phyloP scores from a whole-genome alignment of 305 asterid species.

The Fraxinus ornus region DNA sequence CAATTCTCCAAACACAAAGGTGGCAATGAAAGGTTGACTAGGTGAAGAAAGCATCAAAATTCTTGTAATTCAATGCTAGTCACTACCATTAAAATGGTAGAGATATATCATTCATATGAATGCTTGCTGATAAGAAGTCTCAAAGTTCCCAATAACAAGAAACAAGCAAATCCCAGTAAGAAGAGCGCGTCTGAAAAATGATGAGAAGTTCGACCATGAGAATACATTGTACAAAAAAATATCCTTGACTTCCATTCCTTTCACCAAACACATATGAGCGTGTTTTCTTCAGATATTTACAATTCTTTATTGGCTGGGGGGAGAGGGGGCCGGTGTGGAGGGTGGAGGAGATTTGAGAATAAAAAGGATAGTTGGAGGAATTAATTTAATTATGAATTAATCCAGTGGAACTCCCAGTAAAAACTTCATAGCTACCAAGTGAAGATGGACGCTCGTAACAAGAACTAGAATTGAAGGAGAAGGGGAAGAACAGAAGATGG shows the following conservation, averaged over 20 bases:
- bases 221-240: neutral
- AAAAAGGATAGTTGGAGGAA: neutral
- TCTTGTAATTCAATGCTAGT: neutral
- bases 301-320: neutral
- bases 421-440: neutral
- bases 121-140: neutral
- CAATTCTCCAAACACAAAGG: neutral
- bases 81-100: neutral
- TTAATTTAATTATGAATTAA: neutral
- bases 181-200: neutral
- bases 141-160: neutral
- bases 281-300: neutral
- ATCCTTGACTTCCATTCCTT: neutral
- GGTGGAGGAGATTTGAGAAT: neutral
- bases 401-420: neutral
- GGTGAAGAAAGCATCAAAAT: neutral
- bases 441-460: neutral
- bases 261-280: neutral
- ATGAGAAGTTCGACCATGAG: neutral
- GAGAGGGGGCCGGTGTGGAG: neutral
- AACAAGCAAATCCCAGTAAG: neutral
- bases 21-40: neutral
- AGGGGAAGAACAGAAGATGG: neutral
- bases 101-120: neutral
- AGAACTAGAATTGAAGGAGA: neutral